These are phyloP conservation scores for Chytriomyces confervae DNA, from an alignment of 192 early-diverging fungal genomes.

Conservation along the genomic window DNA sequence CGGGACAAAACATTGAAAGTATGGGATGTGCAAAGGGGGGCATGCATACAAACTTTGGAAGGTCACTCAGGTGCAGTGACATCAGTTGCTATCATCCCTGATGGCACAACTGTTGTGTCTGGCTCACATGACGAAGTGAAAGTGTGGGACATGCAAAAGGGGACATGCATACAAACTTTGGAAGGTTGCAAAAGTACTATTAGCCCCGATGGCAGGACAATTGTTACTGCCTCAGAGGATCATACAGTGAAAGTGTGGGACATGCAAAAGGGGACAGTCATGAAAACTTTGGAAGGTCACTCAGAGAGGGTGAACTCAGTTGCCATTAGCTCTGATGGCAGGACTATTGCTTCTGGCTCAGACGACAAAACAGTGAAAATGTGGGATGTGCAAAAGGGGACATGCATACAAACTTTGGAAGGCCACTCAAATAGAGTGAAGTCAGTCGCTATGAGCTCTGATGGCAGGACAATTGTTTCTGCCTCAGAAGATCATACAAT, in stretches of 20 bases:
- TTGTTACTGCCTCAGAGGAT: background rate
- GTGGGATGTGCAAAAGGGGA: conserved; percentile 22
- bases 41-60: background rate
- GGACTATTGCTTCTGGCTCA: conserved; percentile 22
- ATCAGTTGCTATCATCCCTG: conserved; percentile 6
- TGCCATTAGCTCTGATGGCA: conserved; percentile 14
- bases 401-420: background rate
- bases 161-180: background rate
- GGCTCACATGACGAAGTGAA: conserved; percentile 24
- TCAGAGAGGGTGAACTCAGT: conserved; percentile 11
- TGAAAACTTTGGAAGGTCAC: conserved; percentile 5
- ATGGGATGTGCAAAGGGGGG: background rate
- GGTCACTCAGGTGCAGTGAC: conserved; percentile 3
- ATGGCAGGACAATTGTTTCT: conserved; percentile 79
- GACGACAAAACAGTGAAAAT: conserved; percentile 1
- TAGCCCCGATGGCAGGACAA: background rate
- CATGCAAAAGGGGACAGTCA: background rate
- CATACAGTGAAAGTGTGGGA: conserved; percentile 4
- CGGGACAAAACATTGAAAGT: conserved; percentile 10
- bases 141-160: conserved; percentile 16
- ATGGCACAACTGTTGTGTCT: conserved; percentile 26
- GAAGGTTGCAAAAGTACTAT: background rate
- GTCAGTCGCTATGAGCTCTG: conserved; percentile 58
- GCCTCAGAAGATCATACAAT: conserved; percentile 87
- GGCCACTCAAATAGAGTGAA: conserved; percentile 31